phyloP scores from a whole-genome alignment of 129 eudicot genomes.

The Saussurea involucrata region DNA sequence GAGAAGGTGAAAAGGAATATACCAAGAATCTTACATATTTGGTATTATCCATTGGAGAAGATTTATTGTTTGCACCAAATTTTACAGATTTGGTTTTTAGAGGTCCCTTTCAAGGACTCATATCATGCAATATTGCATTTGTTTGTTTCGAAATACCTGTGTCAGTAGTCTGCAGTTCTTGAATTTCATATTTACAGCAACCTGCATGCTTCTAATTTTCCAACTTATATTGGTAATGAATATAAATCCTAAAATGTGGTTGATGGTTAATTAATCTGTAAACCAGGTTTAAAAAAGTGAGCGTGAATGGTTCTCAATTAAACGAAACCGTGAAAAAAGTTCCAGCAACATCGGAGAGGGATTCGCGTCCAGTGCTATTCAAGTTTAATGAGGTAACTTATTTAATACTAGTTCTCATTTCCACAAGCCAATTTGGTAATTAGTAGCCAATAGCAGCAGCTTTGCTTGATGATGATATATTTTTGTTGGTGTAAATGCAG shows the following conservation, averaged over 20 bases:
- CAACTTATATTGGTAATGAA: not conserved
- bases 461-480: not conserved
- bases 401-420: not conserved
- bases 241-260: not conserved
- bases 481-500: slow-evolving; percentile 36
- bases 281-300: slow-evolving; percentile 67
- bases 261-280: slow-evolving; percentile 6
- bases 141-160: not conserved
- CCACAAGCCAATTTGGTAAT: not conserved
- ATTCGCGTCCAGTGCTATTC: slow-evolving; percentile 70
- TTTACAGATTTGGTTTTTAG: not conserved
- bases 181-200: too few relatives aligned
- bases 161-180: not conserved
- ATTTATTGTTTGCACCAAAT: not conserved
- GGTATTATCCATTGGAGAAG: not conserved
- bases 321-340: slow-evolving; percentile 29
- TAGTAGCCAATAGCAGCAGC: too few relatives aligned
- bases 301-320: slow-evolving; percentile 44
- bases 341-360: slow-evolving; percentile 53
- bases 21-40: too few relatives aligned
- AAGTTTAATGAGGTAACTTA: slow-evolving; percentile 84
- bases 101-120: not conserved
- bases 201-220: not conserved
- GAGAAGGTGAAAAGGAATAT: not conserved
- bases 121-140: too few relatives aligned